phyloP scores from a whole-genome alignment of 331 rosid species.

The Saraca asoca region DNA sequence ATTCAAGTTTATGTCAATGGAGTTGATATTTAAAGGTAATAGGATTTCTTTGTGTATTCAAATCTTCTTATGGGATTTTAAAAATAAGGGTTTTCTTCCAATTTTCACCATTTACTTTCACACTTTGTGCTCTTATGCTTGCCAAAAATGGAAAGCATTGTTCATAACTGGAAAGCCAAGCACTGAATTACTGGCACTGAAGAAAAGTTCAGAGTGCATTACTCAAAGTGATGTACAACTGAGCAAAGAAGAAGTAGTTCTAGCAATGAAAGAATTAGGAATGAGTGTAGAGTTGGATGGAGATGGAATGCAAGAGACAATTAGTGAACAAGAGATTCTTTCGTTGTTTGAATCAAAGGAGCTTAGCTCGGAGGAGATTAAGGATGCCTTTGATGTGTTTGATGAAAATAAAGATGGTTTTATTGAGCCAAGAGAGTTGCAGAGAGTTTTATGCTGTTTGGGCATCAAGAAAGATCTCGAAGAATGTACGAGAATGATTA shows the following conservation, averaged over 20 bases:
- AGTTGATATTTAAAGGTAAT: not conserved
- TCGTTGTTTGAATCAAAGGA: conserved; percentile 30
- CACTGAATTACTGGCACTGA: not conserved
- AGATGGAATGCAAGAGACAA: not conserved
- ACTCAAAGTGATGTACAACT: not conserved
- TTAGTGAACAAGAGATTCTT: conserved; percentile 29
- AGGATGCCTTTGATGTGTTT: conserved; percentile 47
- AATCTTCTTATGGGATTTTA: conserved; percentile 2
- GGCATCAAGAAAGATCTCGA: conserved; percentile 24
- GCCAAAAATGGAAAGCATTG: conserved; percentile 9
- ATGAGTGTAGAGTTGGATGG: not conserved
- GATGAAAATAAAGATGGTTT: conserved; percentile 45
- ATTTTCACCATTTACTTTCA: not conserved
- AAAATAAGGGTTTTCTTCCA: conserved; percentile 23
- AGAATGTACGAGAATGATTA: conserved; percentile 37
- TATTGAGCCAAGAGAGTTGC: conserved; percentile 36
- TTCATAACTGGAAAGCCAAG: not conserved
- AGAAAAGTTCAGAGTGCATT: not conserved
- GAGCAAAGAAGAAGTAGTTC: conserved; percentile 31
- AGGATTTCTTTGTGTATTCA: not conserved
- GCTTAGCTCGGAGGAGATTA: conserved; percentile 44
- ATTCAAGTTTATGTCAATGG: conserved; percentile 2
- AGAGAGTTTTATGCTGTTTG: conserved; percentile 23
- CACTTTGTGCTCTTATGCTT: not conserved
- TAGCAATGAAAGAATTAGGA: conserved; percentile 41